Percentiles rank a stretch among this genome's conserved stretches.
These are phyloP conservation scores for Solanum neorickii DNA, from an alignment of 257 asterid species.

Conservation along the genomic window DNA sequence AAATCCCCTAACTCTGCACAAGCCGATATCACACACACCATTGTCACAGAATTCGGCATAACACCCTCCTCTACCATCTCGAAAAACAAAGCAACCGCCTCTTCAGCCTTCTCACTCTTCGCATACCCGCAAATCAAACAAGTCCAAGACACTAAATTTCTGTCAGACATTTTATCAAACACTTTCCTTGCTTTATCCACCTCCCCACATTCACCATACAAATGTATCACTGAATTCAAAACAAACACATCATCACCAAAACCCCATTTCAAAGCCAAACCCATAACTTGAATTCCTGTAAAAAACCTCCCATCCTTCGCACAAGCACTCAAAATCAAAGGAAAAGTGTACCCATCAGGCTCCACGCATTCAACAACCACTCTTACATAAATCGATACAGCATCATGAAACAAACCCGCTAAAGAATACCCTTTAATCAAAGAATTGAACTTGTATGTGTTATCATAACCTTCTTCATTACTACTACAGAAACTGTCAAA, in stretches of 20 bases:
- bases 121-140: conserved; percentile 44
- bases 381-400: conserved; percentile 19
- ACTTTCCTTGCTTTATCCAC: conserved; percentile 32
- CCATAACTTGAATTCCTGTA: conserved; percentile 31
- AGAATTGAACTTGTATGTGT: conserved; percentile 25
- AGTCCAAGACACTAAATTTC: conserved; percentile 52
- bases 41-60: conserved; percentile 32
- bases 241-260: conserved; percentile 21
- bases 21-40: conserved; percentile 29
- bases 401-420: conserved; percentile 13
- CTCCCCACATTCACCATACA: conserved; percentile 42
- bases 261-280: conserved; percentile 32
- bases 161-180: conserved; percentile 40
- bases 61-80: conserved; percentile 31
- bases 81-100: conserved; percentile 43
- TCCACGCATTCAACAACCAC: conserved; percentile 25
- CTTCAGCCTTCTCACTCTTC: conserved; percentile 14
- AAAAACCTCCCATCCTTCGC: conserved; percentile 20
- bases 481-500: conserved; percentile 18
- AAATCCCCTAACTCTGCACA: conserved; percentile 36
- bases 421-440: conserved; percentile 31
- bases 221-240: conserved; percentile 29
- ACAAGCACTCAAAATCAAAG: conserved; percentile 45
- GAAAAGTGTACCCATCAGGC: conserved; percentile 44
- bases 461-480: conserved; percentile 2